Evolutionary conservation across 371 early-diverging fungal genomes (phyloP).

Genomic region (Syncephalastrum monosporum): DNA sequence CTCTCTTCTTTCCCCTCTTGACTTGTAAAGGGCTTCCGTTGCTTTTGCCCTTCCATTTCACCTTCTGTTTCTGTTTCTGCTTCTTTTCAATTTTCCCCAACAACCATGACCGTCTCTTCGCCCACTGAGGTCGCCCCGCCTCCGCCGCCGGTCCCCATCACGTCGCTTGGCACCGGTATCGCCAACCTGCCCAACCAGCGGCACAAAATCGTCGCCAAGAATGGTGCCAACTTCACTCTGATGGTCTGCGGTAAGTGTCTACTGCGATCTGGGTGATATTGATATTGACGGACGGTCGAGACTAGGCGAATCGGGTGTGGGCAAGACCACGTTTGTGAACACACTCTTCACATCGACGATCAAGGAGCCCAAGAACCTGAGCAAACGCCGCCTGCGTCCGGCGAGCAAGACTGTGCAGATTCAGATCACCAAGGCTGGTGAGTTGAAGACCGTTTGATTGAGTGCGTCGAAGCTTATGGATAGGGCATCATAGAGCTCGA

Average conservation of each 20-base stretch:
- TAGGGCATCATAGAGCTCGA: conserved; percentile 28
- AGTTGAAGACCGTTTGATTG: neutral
- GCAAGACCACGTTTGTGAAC: conserved; percentile 91
- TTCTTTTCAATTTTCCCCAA: conserved; percentile 4
- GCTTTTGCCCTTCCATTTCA: conserved; percentile 5
- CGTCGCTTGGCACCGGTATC: conserved; percentile 86
- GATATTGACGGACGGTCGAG: neutral
- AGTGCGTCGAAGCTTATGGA: neutral
- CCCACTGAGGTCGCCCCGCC: conserved; percentile 34
- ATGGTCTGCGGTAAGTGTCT: conserved; percentile 91
- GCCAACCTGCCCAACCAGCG: conserved; percentile 98
- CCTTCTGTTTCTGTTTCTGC: conserved; percentile 1
- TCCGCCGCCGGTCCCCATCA: conserved; percentile 48
- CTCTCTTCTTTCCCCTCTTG: neutral
- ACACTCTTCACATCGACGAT: conserved; percentile 84
- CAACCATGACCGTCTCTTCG: conserved; percentile 24
- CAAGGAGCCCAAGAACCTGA: conserved; percentile 85
- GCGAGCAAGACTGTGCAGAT: conserved; percentile 92
- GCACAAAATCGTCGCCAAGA: conserved; percentile 93
- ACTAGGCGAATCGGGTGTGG: conserved; percentile 65
- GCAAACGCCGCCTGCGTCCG: conserved; percentile 78
- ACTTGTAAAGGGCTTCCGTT: neutral
- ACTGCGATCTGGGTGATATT: neutral
- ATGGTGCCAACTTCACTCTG: conserved; percentile 92
- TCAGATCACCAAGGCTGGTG: conserved; percentile 73